Evolutionary conservation across 176 grass and related monocot species (phyloP).

Genomic region (Chloris gayana): DNA sequence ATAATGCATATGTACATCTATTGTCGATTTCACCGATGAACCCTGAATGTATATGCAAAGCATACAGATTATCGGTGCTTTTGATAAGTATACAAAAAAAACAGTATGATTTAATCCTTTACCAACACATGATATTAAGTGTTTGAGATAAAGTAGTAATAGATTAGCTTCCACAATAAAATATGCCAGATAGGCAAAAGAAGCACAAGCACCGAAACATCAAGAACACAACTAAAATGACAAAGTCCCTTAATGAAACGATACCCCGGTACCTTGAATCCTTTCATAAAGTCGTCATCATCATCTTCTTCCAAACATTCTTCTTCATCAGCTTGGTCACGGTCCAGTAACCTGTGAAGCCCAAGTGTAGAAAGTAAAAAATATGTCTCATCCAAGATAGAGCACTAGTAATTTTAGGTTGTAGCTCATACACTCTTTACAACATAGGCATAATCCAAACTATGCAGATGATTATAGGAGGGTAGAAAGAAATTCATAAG

Average conservation of each 20-base stretch:
- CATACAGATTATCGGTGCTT: not conserved
- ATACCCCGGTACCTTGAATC: conserved; percentile 81
- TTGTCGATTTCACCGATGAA: not conserved
- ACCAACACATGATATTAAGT: not conserved
- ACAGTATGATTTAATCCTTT: not conserved
- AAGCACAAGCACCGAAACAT: conserved; percentile 24
- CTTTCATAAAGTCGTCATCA: conserved; percentile 92
- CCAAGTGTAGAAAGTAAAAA: conserved; percentile 36
- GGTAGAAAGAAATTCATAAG: conserved; percentile 4
- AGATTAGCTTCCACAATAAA: not conserved
- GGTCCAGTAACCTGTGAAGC: conserved; percentile 76
- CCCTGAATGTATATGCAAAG: not conserved
- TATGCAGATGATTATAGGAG: conserved; percentile 1
- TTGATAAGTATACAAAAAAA: not conserved
- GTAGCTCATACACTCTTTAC: not conserved
- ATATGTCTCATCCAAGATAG: not conserved
- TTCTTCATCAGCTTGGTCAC: conserved; percentile 84
- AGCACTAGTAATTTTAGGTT: conserved; percentile 13
- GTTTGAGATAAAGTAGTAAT: too few relatives aligned
- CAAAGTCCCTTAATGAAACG: conserved; percentile 9
- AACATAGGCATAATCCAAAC: conserved; percentile 18
- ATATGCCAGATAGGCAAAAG: conserved; percentile 16
- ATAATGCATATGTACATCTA: not conserved
- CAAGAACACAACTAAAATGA: conserved; percentile 31
- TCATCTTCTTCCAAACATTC: conserved; percentile 87